phyloP scores from a whole-genome alignment of 2,329 filamentous ascomycete species.

The Zymoseptoria pseudotritici region DNA sequence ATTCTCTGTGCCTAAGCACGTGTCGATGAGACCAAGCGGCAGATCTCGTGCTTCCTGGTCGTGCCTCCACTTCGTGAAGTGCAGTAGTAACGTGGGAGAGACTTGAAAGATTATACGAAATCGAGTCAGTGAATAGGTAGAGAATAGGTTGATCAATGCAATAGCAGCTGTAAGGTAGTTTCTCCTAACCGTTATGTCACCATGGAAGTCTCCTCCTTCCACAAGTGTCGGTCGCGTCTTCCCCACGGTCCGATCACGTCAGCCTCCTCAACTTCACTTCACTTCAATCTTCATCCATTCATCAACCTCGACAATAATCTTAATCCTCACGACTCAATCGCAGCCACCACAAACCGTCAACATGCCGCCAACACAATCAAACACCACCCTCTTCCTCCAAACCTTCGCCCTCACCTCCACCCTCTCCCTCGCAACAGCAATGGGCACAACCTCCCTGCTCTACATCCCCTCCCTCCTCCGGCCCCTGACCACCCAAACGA shows the following conservation, averaged over 20 bases:
- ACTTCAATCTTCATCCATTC: neutral
- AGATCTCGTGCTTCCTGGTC: too few relatives aligned
- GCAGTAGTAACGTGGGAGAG: too few relatives aligned
- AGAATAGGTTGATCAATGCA: too few relatives aligned
- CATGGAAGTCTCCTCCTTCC: neutral
- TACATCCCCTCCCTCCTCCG: constrained; percentile 17
- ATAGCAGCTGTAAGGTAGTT: too few relatives aligned
- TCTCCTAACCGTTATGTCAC: too few relatives aligned
- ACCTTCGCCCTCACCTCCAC: constrained; percentile 12
- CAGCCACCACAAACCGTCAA: neutral
- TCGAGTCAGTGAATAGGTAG: too few relatives aligned
- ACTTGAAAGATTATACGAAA: too few relatives aligned
- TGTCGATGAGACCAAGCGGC: too few relatives aligned
- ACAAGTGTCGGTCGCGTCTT: neutral
- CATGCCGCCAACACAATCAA: constrained; percentile 5
- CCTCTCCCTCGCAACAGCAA: constrained; percentile 8
- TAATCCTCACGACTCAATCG: neutral
- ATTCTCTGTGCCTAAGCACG: too few relatives aligned
- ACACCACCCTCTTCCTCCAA: constrained; percentile 6
- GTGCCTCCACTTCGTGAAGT: too few relatives aligned
- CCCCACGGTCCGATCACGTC: neutral
- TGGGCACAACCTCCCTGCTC: constrained; percentile 11
- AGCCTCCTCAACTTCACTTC: neutral
- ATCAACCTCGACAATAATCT: neutral
- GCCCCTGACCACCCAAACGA: constrained; percentile 5